Base-by-base conservation (phyloP, 345 rosid genomes). In the Durio zibethinus region DNA sequence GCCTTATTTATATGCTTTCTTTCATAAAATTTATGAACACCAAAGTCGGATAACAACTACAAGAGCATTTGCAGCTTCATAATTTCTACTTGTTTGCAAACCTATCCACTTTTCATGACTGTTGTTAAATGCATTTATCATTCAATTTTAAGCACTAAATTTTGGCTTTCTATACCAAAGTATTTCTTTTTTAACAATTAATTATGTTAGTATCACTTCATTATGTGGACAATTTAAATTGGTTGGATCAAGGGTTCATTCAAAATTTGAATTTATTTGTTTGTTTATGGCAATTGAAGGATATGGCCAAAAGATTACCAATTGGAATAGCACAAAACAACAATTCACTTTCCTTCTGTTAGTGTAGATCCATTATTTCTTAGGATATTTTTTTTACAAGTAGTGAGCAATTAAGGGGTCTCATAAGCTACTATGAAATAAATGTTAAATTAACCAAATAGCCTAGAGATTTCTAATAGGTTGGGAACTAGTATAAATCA, bases 221-320 rank as follows among this genome's bases (percentile, higher is more conserved):
- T 15, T 38, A n/a, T 16, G 2, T 10, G 23, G 23, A 36, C 29
- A n/a, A 23, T 57, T 31, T 11, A 25, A 21, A 25, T 59, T 52
- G 66, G 29, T 53, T 57, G 38, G 29, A 25, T 54, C 43, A 21
- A 54, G 36, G 4, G 36, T 42, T 56, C 29, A 33, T 67, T 33
- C 61, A 27, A 36, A 62, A 8, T 45, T 74, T 15, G 18, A 59
- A 10, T 33, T 29, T 35, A 21, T 62, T 68, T 23, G 20, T 61
- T 74, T 36, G 14, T 52, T 76, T 66, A 15, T 79, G 76, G 43
- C 45, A 91, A 91, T 85, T 91, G 85, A 89, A 91, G 80, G 94
- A 91, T 57, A 80, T 91, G 89, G 94, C 94, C 16, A 93, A 89
- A 83, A 89, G 87, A 78, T 78, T 88, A 65, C 89, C 91, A 11